Evolutionary conservation across 352 stramenopile genomes (phyloP).

Genomic region (Pythium sp.): DNA sequence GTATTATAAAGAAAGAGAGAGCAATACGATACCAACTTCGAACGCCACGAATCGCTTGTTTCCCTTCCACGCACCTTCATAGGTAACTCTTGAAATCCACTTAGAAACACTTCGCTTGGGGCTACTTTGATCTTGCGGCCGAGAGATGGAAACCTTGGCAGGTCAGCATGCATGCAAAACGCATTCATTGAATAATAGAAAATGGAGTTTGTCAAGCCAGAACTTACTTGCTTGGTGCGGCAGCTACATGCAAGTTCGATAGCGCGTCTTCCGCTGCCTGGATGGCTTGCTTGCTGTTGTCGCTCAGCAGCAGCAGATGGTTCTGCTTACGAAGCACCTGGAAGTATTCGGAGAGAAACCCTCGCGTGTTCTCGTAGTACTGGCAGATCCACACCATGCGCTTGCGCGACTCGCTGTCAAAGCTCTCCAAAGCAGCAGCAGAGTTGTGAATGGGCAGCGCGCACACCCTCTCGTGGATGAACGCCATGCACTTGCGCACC

Average conservation of each 20-base stretch:
- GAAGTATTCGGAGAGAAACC: slow-evolving; percentile 13
- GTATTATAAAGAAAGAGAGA: slow-evolving; percentile 8
- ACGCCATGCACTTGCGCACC: slow-evolving; percentile 42
- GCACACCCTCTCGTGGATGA: slow-evolving; percentile 12
- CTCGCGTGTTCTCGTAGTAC: slow-evolving; percentile 13
- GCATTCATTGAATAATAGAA: not conserved
- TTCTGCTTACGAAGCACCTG: slow-evolving; percentile 15
- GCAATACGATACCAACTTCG: slow-evolving; percentile 8
- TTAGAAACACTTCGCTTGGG: not conserved
- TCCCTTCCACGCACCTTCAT: not conserved
- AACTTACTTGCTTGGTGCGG: slow-evolving; percentile 3
- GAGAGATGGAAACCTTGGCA: not conserved
- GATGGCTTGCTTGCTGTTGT: slow-evolving; percentile 23
- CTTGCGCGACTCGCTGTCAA: slow-evolving; percentile 3
- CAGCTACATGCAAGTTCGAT: slow-evolving; percentile 3
- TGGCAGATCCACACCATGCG: slow-evolving; percentile 2
- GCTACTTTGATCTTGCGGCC: not conserved
- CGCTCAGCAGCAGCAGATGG: slow-evolving; percentile 21
- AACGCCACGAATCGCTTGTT: not conserved
- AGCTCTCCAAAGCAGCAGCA: not conserved
- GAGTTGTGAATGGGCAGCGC: slow-evolving; percentile 1
- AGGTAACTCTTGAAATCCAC: not conserved
- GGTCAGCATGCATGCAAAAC: not conserved
- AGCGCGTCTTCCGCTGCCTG: slow-evolving; percentile 27
- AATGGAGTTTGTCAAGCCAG: not conserved